Evolutionary conservation across 441 rosid species (phyloP), one percentile per base, ranked within the genome.

Genomic region (Kokia cookei): DNA sequence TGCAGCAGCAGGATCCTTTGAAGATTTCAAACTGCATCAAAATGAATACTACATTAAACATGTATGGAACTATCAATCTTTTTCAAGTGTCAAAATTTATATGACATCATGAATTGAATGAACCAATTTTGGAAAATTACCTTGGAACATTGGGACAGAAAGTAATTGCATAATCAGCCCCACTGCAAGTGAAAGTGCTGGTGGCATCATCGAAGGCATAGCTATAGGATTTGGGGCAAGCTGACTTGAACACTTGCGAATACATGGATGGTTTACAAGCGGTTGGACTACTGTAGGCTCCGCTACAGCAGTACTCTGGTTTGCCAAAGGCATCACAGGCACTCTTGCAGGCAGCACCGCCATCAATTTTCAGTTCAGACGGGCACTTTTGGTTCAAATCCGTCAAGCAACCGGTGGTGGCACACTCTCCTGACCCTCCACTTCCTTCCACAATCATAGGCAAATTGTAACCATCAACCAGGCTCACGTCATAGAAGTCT

Each of bases 401-500:
- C 14, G 72, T 50, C 12, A 72, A 76, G 51, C 93, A 89, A 19
- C 93, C 89, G 0, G 91, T 87, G n/a, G 85, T 53, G 10, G 73
- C 26, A 57, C 93, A 89, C 0, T 66, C 78, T 3, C 88, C 90
- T 2, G 85, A 76, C 3, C 82, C 84, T 10, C 77, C 78, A 26
- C 54, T 75, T 27, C 85, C 89, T 50, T 86, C 86, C 22, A 89
- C 85, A 7, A 84, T 65, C 80, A 88, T 82, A 7, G 87, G 87
- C 63, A 88, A 24, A 40, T 88, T 88, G 51, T 88, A 88, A 32
- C 91, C 90, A 60, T 88, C 91, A 17, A 88, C 91, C 6, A 88
- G 85, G 80, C 91, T 86, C 17, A 89, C 89, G 22, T 89, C 91
- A 70, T 89, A 89, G 78, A 86, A 89, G 73, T 89, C 90, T 48